Evolutionary conservation across 768 basidiomycete species (phyloP).

Genomic region (Tulasnella sp.): DNA sequence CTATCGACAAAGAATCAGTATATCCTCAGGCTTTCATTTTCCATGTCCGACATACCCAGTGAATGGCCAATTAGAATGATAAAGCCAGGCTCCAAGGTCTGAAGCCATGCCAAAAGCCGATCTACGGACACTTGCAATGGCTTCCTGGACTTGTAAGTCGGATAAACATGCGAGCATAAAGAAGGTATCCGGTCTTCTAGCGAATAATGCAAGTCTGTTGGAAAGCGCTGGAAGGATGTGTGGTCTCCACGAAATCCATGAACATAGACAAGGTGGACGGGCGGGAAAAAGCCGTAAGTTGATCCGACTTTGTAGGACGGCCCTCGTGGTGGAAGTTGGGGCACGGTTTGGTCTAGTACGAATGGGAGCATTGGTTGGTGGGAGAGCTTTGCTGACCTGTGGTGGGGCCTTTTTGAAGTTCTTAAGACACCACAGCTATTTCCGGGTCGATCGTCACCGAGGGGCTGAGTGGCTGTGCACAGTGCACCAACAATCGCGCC

Average conservation of each 20-base stretch:
- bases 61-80: conserved; percentile 18
- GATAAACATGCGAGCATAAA: conserved; percentile 21
- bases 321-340: not conserved
- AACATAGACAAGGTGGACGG: conserved; percentile 17
- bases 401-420: not conserved
- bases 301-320: not conserved
- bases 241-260: conserved; percentile 22
- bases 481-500: too few relatives aligned
- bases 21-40: not conserved
- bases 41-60: not conserved
- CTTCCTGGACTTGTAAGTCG: conserved; percentile 21
- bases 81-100: conserved; percentile 9
- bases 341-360: not conserved
- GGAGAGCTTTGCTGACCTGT: not conserved
- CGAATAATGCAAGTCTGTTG: conserved; percentile 19
- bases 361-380: conserved; percentile 1
- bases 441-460: not conserved
- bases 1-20: not conserved
- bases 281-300: not conserved
- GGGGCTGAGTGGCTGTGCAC: not conserved
- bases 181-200: conserved; percentile 5
- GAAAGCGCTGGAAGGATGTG: conserved; percentile 21
- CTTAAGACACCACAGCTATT: not conserved
- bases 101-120: conserved; percentile 4
- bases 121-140: conserved; percentile 15